A percentile compares a stretch with the other conserved stretches of the same genome.
Evolutionary conservation across 116 monocot species (phyloP).

Genomic region (Trichopus zeylanicus): DNA sequence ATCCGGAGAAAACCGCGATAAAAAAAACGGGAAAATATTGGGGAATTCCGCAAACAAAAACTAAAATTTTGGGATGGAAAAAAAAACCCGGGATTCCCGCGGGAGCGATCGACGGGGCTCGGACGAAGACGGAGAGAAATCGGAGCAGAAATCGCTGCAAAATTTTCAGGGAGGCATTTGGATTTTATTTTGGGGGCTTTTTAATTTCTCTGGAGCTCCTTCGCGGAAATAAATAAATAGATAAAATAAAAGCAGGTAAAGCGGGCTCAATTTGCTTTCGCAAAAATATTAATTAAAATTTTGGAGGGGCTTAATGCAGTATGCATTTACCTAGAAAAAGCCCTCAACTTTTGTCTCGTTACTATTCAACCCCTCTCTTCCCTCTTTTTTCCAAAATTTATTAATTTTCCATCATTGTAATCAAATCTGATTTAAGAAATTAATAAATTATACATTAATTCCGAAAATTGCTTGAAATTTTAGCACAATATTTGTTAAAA

Average conservation of each 20-base stretch:
- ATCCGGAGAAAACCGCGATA: constrained; percentile 9
- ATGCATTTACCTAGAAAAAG: not conserved
- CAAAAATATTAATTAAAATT: constrained; percentile 7
- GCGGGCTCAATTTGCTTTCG: constrained; percentile 36
- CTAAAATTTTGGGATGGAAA: not conserved
- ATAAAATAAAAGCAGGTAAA: constrained; percentile 22
- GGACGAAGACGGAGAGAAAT: not conserved
- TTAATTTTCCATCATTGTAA: too few relatives aligned
- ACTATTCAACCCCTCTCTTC: not conserved
- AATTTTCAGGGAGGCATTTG: not conserved
- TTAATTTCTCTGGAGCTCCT: not conserved
- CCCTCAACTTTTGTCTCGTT: not conserved
- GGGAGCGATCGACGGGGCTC: not conserved
- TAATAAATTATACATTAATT: too few relatives aligned
- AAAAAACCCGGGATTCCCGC: constrained; percentile 14
- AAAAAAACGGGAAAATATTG: constrained; percentile 6
- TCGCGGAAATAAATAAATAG: constrained; percentile 1
- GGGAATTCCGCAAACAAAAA: too few relatives aligned
- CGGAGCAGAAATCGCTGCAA: constrained; percentile 8
- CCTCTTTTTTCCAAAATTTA: too few relatives aligned
- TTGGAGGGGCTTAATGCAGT: not conserved
- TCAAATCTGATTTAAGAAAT: too few relatives aligned
- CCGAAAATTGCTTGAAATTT: too few relatives aligned
- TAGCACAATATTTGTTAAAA: too few relatives aligned
- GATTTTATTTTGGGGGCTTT: constrained; percentile 7